A percentile compares a stretch with the other conserved stretches of the same genome.
These are phyloP conservation scores for Neophaeococcomyces aloes DNA, from an alignment of 2,329 filamentous ascomycete species.

Conservation along the genomic window DNA sequence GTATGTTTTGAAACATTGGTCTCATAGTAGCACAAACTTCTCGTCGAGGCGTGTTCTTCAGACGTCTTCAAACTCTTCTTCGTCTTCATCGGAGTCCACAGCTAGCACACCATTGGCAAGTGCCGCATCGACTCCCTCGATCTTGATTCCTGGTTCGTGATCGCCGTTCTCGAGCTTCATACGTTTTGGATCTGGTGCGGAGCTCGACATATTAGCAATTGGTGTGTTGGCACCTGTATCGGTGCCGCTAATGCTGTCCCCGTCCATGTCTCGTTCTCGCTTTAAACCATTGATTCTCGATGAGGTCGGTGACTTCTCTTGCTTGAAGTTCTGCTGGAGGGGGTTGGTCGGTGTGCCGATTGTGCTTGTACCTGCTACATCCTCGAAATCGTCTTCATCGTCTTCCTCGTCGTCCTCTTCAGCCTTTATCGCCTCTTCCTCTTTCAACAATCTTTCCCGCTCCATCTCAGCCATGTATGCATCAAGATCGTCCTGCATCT, in stretches of 20 bases:
- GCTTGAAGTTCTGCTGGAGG: constrained; percentile 4
- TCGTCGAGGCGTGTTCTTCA: not conserved
- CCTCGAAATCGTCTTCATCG: constrained; percentile 22
- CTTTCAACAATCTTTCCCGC: constrained; percentile 13
- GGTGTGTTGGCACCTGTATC: constrained; percentile 17
- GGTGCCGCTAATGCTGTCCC: constrained; percentile 5
- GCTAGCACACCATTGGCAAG: constrained; percentile 4
- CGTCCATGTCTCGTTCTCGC: constrained; percentile 16
- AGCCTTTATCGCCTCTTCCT: constrained; percentile 11
- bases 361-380: constrained; percentile 12
- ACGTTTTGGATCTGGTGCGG: constrained; percentile 12
- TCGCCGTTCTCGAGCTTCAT: constrained; percentile 17
- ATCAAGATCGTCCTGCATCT: constrained; percentile 9
- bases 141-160: constrained; percentile 5
- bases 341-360: constrained; percentile 14
- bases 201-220: constrained; percentile 2
- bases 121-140: not conserved
- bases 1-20: too few relatives aligned
- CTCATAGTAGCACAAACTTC: too few relatives aligned
- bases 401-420: constrained; percentile 19
- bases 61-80: constrained; percentile 22
- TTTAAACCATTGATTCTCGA: constrained; percentile 15
- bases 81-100: constrained; percentile 21
- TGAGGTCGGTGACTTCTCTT: not conserved
- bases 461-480: constrained; percentile 17